A percentile compares a stretch with the other conserved stretches of the same genome.
Conservation (phyloP, 2,329 filamentous ascomycete species). For the Pestalotiopsis sp. region DNA sequence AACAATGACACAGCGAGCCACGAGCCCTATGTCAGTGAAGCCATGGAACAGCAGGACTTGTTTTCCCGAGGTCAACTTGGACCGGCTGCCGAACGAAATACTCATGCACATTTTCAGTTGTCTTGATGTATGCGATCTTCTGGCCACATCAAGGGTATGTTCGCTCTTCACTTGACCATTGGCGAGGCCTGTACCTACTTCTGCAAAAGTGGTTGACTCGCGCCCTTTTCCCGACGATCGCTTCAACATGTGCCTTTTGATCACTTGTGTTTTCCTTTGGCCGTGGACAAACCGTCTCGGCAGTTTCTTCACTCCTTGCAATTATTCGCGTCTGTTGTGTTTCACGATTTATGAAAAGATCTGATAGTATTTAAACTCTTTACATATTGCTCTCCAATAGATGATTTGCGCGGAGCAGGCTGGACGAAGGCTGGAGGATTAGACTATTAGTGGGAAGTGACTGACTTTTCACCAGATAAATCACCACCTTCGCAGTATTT, state of each 20-base stretch:
- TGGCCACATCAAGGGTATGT: constrained; percentile 59
- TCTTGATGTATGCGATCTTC: constrained; percentile 59
- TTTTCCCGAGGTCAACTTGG: constrained; percentile 28
- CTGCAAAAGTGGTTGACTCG: too few species aligned
- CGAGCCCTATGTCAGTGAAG: neutral
- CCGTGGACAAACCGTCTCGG: neutral
- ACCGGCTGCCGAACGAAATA: constrained; percentile 58
- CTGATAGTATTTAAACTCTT: neutral
- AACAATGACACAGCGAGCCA: neutral
- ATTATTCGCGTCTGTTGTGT: neutral
- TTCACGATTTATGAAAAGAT: too few species aligned
- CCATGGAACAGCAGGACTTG: constrained; percentile 19
- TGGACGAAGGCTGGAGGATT: too few species aligned
- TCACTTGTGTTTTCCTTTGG: neutral
- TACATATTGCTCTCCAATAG: neutral
- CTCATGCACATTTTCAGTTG: constrained; percentile 58
- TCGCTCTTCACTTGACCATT: constrained; percentile 9
- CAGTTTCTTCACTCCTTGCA: neutral
- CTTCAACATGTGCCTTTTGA: too few species aligned
- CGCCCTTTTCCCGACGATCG: too few species aligned
- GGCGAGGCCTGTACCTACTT: neutral
- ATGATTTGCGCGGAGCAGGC: too few species aligned
- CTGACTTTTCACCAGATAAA: constrained; percentile 48
- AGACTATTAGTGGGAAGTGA: neutral
- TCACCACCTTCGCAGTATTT: constrained; percentile 63